Evolutionary conservation across 805 yeast species (phyloP).

Genomic region (Candida vaughaniae): DNA sequence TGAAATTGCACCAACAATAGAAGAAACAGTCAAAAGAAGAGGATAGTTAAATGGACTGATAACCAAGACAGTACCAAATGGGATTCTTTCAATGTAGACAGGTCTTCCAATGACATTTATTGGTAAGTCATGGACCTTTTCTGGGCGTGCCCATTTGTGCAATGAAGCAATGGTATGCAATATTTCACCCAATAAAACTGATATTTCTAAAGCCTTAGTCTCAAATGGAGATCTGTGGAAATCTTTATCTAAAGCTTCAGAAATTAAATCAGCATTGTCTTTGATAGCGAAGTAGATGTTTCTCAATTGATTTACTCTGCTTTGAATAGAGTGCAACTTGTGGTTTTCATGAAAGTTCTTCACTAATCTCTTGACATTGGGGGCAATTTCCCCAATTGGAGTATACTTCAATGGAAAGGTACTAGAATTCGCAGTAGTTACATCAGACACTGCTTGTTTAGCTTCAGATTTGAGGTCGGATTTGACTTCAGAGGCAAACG

Average conservation of each 20-base stretch:
- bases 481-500: no score
- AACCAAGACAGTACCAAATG: conserved; percentile 67
- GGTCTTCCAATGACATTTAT: conserved; percentile 29
- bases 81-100: conserved; percentile 36
- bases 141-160: conserved; percentile 59
- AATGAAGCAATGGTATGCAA: conserved; percentile 58
- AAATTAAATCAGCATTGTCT: conserved; percentile 55
- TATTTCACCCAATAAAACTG: conserved; percentile 53
- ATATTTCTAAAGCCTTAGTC: conserved; percentile 58
- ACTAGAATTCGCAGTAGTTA: neutral
- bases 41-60: conserved; percentile 87
- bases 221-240: conserved; percentile 66
- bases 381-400: conserved; percentile 48
- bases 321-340: conserved; percentile 51
- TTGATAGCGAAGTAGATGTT: conserved; percentile 62
- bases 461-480: neutral
- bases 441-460: neutral
- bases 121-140: conserved; percentile 37
- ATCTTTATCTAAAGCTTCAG: conserved; percentile 62
- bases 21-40: conserved; percentile 55
- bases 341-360: conserved; percentile 43
- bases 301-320: conserved; percentile 61
- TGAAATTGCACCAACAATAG: conserved; percentile 78
- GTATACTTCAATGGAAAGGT: conserved; percentile 31
- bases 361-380: conserved; percentile 42